Evolutionary conservation across 176 grass and related monocot genomes (phyloP), one percentile per base, ranked within the genome.

Genomic region (Cenchrus fungigraminus): DNA sequence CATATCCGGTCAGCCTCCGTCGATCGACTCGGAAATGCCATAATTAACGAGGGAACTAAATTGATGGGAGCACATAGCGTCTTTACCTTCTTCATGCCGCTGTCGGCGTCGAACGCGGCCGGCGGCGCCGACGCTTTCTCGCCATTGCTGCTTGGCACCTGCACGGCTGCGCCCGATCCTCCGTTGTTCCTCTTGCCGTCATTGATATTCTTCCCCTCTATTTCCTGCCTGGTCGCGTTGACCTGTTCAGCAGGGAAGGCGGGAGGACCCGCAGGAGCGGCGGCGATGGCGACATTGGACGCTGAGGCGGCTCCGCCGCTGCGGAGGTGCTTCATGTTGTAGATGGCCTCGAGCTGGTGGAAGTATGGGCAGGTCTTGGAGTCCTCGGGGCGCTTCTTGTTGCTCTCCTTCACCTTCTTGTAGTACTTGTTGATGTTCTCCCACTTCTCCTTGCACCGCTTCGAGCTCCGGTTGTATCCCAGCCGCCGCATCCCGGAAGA

Each of bases 401-500:
- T 95, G 87, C 93, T 94, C 76, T 98, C 96, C 77, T 98, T 98
- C 68, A 98, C 93, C 89, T 93, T 95, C 80, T 98, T 98, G 96
- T 91, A 98, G 83, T 98, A 98, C 58, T 98, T 98, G 93, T 98
- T 98, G 77, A 98, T 95, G 79, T 98, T 98, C 81, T 98, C 96
- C 96, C 96, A 98, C 84, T 98, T 98, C 87, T 98, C 96, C 89
- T 98, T 98, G 91, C 96, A 98, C 34, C 96, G 88, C 86, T 98
- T 98, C 0, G 96, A 85, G 71, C 86, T 95, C 51, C 96, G 86
- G 88, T 86, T 94, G 89, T 94, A 98, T 2, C 96, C 96, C 63
- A 98, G 74, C 68, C 78, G 84, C 81, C 89, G 88, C 93, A 98
- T 98, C 31, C 86, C 91, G 1, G 78, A 12, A 0, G 96, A 95